These are phyloP conservation scores for Rhodotorula glutinis DNA, from an alignment of 1,284 basidiomycete species.

Conservation along the genomic window DNA sequence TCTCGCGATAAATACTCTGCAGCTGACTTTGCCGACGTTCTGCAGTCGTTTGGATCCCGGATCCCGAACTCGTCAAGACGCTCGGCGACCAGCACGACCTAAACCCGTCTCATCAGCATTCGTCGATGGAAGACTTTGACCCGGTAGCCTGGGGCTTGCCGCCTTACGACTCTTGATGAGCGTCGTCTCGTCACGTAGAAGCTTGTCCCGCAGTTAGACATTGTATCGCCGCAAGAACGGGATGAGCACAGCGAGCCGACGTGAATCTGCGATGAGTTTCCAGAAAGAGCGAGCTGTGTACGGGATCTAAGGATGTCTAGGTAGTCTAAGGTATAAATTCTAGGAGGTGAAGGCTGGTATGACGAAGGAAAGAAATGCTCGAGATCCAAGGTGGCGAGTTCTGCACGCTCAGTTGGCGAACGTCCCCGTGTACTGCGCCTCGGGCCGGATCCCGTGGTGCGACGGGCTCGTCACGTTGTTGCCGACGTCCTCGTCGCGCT, in stretches of 20 bases:
- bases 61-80: slow-evolving; percentile 31
- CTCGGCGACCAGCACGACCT: slow-evolving; percentile 32
- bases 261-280: too few species aligned
- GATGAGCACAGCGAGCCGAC: too few species aligned
- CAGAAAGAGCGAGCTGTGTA: too few species aligned
- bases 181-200: neutral
- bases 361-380: too few species aligned
- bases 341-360: too few species aligned
- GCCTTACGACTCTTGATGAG: slow-evolving; percentile 22
- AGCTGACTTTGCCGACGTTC: neutral
- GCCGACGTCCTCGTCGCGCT: slow-evolving; percentile 1
- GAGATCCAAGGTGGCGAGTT: too few species aligned
- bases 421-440: neutral
- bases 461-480: slow-evolving; percentile 2
- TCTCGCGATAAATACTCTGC: neutral
- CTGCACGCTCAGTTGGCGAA: slow-evolving; percentile 7
- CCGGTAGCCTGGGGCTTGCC: slow-evolving; percentile 41
- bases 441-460: neutral
- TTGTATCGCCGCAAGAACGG: too few species aligned
- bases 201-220: neutral
- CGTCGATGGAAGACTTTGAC: slow-evolving; percentile 26
- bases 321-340: too few species aligned
- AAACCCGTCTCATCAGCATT: slow-evolving; percentile 20
- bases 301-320: too few species aligned
- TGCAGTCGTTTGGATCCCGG: slow-evolving; percentile 42